Conservation (phyloP, 129 eudicot species). For the Silybum marianum region DNA sequence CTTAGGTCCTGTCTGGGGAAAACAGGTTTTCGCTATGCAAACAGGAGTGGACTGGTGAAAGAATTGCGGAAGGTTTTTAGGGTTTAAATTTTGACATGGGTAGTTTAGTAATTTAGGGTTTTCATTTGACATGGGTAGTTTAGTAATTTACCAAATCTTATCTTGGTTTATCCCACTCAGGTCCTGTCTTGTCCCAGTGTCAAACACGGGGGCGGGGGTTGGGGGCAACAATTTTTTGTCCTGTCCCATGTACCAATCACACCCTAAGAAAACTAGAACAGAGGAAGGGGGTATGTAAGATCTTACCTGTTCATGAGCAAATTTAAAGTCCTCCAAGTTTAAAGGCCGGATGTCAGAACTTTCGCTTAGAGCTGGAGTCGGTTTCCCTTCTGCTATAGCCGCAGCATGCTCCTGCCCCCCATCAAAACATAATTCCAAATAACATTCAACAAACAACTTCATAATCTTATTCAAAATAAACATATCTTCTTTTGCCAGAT, state of each 20-base stretch:
- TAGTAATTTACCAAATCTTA: not conserved
- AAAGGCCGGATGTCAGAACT: slow-evolving; percentile 84
- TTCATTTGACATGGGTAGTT: too few species aligned
- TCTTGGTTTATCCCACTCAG: not conserved
- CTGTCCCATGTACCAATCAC: not conserved
- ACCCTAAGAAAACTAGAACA: not conserved
- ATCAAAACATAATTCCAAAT: not conserved
- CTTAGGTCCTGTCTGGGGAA: too few species aligned
- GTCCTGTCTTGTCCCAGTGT: too few species aligned
- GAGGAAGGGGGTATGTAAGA: not conserved
- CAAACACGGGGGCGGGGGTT: too few species aligned
- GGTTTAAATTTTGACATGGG: too few species aligned
- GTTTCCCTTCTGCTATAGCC: slow-evolving; percentile 81
- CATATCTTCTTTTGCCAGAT: not conserved
- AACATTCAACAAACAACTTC: not conserved
- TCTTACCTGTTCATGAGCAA: slow-evolving; percentile 81
- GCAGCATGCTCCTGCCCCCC: slow-evolving; percentile 63
- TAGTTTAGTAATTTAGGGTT: too few species aligned
- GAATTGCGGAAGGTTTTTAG: too few species aligned
- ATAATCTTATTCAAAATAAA: not conserved
- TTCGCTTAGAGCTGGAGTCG: slow-evolving; percentile 71
- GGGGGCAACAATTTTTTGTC: not conserved
- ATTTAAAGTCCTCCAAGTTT: slow-evolving; percentile 72
- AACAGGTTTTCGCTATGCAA: too few species aligned
- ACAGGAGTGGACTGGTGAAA: too few species aligned